phyloP scores from a whole-genome alignment of 2,329 filamentous ascomycete species.

The Diaporthe citrichinensis region DNA sequence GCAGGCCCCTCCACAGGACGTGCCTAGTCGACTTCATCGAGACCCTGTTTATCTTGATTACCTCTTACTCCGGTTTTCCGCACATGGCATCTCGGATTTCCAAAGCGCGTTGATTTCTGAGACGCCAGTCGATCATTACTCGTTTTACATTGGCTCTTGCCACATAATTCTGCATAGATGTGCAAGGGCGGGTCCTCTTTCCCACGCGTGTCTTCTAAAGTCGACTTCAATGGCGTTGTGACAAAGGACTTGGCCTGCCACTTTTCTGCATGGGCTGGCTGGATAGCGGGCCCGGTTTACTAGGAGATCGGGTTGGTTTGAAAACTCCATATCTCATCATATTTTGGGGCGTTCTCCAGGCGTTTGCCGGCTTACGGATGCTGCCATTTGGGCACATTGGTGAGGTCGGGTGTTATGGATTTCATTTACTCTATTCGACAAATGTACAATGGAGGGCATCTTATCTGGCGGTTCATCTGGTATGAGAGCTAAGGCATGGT shows the following conservation, averaged over 20 bases:
- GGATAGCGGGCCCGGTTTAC: constrained; percentile 36
- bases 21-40: constrained; percentile 18
- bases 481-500: constrained; percentile 38
- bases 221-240: constrained; percentile 36
- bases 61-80: constrained; percentile 19
- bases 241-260: constrained; percentile 29
- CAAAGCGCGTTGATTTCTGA: constrained; percentile 17
- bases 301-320: constrained; percentile 16
- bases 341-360: constrained; percentile 35
- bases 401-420: constrained; percentile 32
- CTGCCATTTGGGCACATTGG: constrained; percentile 24
- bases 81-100: constrained; percentile 20
- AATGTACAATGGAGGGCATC: constrained; percentile 37
- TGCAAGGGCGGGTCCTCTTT: constrained; percentile 24
- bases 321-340: constrained; percentile 30
- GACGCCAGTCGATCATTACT: constrained; percentile 31
- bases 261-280: constrained; percentile 37
- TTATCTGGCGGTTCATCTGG: constrained; percentile 37
- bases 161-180: constrained; percentile 40
- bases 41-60: background rate
- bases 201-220: constrained; percentile 35
- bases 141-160: constrained; percentile 26
- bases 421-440: constrained; percentile 36
- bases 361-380: constrained; percentile 26
- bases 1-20: constrained; percentile 33